These are phyloP conservation scores for Volutella citrinella DNA, from an alignment of 2,329 filamentous ascomycete genomes.

Conservation along the genomic window DNA sequence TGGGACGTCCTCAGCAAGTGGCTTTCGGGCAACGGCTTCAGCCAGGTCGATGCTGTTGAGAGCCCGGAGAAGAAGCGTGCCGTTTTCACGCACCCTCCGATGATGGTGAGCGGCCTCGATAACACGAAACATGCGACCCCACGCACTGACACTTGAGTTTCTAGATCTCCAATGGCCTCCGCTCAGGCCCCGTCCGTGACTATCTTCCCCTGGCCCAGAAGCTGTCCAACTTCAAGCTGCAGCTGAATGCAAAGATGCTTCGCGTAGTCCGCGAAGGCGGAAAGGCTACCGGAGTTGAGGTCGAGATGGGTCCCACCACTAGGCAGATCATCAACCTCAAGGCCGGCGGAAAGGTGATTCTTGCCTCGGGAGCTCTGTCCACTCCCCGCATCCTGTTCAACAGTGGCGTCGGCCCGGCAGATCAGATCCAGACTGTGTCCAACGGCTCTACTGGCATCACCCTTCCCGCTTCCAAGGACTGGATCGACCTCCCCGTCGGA, in stretches of 20 bases:
- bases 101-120: slow-evolving; percentile 13
- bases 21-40: slow-evolving; percentile 60
- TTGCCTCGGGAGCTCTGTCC: slow-evolving; percentile 68
- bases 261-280: slow-evolving; percentile 63
- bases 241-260: slow-evolving; percentile 64
- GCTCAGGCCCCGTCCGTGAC: slow-evolving; percentile 67
- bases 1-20: slow-evolving; percentile 61
- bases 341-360: slow-evolving; percentile 47
- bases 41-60: slow-evolving; percentile 56
- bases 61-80: slow-evolving; percentile 64
- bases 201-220: slow-evolving; percentile 63
- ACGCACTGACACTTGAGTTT: too few relatives aligned
- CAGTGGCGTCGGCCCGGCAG: slow-evolving; percentile 60
- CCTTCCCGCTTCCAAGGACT: slow-evolving; percentile 48
- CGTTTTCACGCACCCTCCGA: slow-evolving; percentile 57
- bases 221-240: slow-evolving; percentile 64
- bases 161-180: slow-evolving; percentile 65
- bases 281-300: slow-evolving; percentile 64
- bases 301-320: slow-evolving; percentile 56
- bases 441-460: slow-evolving; percentile 47
- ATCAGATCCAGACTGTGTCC: slow-evolving; percentile 54
- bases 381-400: slow-evolving; percentile 63
- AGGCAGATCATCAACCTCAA: slow-evolving; percentile 24
- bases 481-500: slow-evolving; percentile 59
- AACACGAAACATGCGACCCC: too few relatives aligned